Evolutionary conservation across 305 asterid species (phyloP).

Genomic region (Plantago coronopus): DNA sequence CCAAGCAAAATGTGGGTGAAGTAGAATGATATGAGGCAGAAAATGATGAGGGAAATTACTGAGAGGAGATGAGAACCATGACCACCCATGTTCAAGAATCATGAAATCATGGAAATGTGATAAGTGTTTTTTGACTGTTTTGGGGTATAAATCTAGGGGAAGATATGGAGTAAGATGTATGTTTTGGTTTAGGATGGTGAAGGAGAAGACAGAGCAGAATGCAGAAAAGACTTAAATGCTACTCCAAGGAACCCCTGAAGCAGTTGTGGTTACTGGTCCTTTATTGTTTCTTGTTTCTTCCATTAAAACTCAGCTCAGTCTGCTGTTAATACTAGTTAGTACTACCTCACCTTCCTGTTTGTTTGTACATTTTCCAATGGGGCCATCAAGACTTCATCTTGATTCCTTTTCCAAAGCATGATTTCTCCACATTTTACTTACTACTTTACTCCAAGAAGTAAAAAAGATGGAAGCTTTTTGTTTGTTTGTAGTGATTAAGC

Average conservation of each 20-base stretch:
- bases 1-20: constrained; percentile 42
- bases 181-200: constrained; percentile 30
- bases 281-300: constrained; percentile 34
- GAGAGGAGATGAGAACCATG: constrained; percentile 39
- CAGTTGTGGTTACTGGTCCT: constrained; percentile 53
- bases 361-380: constrained; percentile 19
- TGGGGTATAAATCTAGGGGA: constrained; percentile 23
- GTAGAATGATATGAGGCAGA: constrained; percentile 45
- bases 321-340: constrained; percentile 28
- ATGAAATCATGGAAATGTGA: constrained; percentile 21
- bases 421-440: too few relatives aligned
- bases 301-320: constrained; percentile 46
- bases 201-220: constrained; percentile 25
- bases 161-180: constrained; percentile 15
- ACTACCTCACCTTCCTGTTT: constrained; percentile 21
- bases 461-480: too few relatives aligned
- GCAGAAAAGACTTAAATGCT: constrained; percentile 69
- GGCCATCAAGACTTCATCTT: neutral
- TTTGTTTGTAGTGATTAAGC: neutral
- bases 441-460: too few relatives aligned
- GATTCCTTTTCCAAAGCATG: neutral
- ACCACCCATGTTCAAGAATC: constrained; percentile 44
- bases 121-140: neutral
- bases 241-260: constrained; percentile 96
- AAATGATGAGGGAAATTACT: constrained; percentile 39